phyloP scores from a whole-genome alignment of 1,139 yeast genomes.

The Saccharomyces hybrid region DNA sequence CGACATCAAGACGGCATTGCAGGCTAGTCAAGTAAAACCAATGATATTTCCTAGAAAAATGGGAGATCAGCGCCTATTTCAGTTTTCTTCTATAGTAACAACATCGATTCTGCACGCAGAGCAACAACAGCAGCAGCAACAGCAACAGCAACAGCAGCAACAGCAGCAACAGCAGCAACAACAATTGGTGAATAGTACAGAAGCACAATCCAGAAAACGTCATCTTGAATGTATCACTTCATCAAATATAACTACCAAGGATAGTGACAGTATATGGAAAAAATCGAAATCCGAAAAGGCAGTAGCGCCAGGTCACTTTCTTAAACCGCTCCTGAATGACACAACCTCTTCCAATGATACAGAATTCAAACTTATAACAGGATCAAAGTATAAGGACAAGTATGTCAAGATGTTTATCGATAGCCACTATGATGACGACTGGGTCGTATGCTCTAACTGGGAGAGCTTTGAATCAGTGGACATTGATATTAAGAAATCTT shows the following conservation, averaged over 20 bases:
- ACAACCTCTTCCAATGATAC: conserved; percentile 41
- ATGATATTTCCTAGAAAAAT: conserved; percentile 28
- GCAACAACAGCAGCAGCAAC: neutral
- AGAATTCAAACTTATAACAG: conserved; percentile 40
- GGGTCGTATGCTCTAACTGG: conserved; percentile 16
- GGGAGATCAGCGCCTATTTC: conserved; percentile 8
- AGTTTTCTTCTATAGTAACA: neutral
- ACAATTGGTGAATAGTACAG: neutral
- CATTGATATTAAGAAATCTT: conserved; percentile 28
- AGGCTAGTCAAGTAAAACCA: conserved; percentile 42
- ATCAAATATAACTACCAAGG: neutral
- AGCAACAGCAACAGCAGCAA: no score
- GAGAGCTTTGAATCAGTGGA: conserved; percentile 7
- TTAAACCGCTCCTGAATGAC: conserved; percentile 13
- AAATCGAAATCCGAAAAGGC: conserved; percentile 1
- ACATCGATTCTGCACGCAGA: neutral
- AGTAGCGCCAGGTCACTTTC: conserved; percentile 8
- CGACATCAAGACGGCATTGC: conserved; percentile 47
- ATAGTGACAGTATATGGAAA: neutral
- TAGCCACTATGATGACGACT: conserved; percentile 26
- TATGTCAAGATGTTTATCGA: conserved; percentile 28
- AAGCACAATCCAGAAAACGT: neutral
- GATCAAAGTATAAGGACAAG: conserved; percentile 42
- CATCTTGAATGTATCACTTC: neutral
- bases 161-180: neutral